These are phyloP conservation scores for Ophiocordyceps camponoti-rufipedis DNA, from an alignment of 2,329 filamentous ascomycete genomes.

Conservation along the genomic window DNA sequence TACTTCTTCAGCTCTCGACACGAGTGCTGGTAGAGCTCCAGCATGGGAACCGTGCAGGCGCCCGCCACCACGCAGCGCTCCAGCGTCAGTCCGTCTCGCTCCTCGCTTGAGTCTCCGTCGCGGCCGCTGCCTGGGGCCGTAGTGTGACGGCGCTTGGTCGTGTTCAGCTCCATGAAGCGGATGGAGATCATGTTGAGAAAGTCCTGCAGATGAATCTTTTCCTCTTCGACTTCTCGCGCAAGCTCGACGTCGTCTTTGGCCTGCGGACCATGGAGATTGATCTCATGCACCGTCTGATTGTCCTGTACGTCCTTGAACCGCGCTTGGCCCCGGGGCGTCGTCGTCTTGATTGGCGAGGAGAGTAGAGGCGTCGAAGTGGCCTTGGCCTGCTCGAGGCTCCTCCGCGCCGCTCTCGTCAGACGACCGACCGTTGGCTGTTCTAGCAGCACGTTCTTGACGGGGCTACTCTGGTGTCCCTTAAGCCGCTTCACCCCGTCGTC, in stretches of 20 bases:
- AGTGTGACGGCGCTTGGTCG: constrained; percentile 80
- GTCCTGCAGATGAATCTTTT: constrained; percentile 67
- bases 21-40: constrained; percentile 88
- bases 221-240: constrained; percentile 29
- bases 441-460: constrained; percentile 57
- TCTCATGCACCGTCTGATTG: constrained; percentile 24
- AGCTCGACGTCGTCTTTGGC: constrained; percentile 18
- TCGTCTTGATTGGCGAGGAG: constrained; percentile 30
- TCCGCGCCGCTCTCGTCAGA: constrained; percentile 28
- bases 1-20: constrained; percentile 94
- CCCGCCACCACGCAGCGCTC: constrained; percentile 75
- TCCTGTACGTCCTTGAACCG: constrained; percentile 36
- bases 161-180: constrained; percentile 96
- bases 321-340: constrained; percentile 36
- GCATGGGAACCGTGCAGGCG: constrained; percentile 78
- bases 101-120: constrained; percentile 20
- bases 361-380: constrained; percentile 22
- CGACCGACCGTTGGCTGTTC: constrained; percentile 50
- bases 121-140: constrained; percentile 37
- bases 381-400: constrained; percentile 23
- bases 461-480: constrained; percentile 53
- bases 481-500: constrained; percentile 48
- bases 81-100: constrained; percentile 37
- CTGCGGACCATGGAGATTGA: constrained; percentile 14
- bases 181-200: constrained; percentile 94